Conservation (phyloP, 1,284 basidiomycete genomes). For the Sanghuangporus baumii region DNA sequence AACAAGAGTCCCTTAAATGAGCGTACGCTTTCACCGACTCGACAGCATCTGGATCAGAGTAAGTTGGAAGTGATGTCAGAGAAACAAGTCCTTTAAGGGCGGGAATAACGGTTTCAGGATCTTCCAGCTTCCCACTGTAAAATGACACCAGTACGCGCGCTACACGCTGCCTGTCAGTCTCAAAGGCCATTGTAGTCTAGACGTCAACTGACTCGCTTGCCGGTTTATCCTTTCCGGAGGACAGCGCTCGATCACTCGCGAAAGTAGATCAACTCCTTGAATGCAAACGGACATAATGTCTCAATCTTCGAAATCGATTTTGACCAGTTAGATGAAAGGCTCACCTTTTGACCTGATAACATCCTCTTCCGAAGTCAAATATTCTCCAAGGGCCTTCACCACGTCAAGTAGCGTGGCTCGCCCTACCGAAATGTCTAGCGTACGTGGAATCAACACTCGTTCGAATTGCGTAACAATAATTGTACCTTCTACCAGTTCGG, state of each 20-base stretch:
- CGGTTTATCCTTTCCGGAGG: conserved; percentile 66
- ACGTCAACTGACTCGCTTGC: conserved; percentile 63
- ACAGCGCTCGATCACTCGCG: conserved; percentile 56
- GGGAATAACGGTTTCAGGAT: conserved; percentile 76
- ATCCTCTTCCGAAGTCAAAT: conserved; percentile 83
- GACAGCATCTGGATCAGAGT: conserved; percentile 67
- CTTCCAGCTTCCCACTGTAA: conserved; percentile 83
- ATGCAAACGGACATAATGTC: conserved; percentile 19
- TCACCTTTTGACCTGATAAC: conserved; percentile 73
- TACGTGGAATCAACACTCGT: conserved; percentile 5
- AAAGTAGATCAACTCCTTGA: conserved; percentile 75
- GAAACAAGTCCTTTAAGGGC: conserved; percentile 70
- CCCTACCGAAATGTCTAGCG: conserved; percentile 61
- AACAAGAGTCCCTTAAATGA: neutral
- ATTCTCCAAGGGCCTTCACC: conserved; percentile 85
- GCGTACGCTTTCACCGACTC: conserved; percentile 67
- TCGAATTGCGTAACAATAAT: conserved; percentile 14
- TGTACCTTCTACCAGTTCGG: conserved; percentile 55
- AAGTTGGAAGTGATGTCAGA: conserved; percentile 60
- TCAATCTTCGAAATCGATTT: neutral
- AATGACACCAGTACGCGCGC: conserved; percentile 81
- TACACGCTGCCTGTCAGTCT: conserved; percentile 26
- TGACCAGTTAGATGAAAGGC: conserved; percentile 50
- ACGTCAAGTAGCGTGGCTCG: conserved; percentile 66
- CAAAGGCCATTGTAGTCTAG: neutral